A percentile compares a stretch with the other conserved stretches of the same genome.
phyloP scores from a whole-genome alignment of 768 basidiomycete species.

The Phlebiopsis gigantea region DNA sequence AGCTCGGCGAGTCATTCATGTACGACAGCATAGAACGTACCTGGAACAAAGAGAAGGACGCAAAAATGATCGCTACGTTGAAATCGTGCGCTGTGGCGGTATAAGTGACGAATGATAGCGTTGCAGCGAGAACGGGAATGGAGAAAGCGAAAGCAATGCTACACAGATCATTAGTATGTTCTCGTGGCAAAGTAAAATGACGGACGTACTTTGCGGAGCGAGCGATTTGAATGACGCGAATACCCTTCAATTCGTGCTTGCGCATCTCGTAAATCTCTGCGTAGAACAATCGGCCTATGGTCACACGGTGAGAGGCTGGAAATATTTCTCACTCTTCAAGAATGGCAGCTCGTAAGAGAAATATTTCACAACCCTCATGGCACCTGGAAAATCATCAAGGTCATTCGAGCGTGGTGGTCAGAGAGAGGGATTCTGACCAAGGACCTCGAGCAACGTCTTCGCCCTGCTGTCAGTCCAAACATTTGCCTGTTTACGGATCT shows the following conservation, averaged over 20 bases:
- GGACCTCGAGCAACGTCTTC: slow-evolving; percentile 58
- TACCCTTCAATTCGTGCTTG: slow-evolving; percentile 47
- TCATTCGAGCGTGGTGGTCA: slow-evolving; percentile 11
- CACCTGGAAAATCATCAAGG: slow-evolving; percentile 27
- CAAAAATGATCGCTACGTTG: slow-evolving; percentile 64
- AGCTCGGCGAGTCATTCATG: slow-evolving; percentile 18
- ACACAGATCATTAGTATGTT: slow-evolving; percentile 14
- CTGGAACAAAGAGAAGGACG: slow-evolving; percentile 58
- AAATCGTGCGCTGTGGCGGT: slow-evolving; percentile 47
- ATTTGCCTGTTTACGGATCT: slow-evolving; percentile 49
- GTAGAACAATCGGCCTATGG: background rate
- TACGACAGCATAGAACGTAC: slow-evolving; percentile 17
- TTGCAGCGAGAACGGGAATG: slow-evolving; percentile 59
- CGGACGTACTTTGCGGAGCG: slow-evolving; percentile 54
- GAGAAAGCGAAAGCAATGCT: slow-evolving; percentile 53
- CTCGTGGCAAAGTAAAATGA: too few relatives aligned
- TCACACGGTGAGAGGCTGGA: background rate
- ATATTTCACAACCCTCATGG: slow-evolving; percentile 72
- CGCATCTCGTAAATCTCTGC: slow-evolving; percentile 52
- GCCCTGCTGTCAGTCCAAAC: slow-evolving; percentile 60
- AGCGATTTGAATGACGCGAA: slow-evolving; percentile 52
- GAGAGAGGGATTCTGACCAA: slow-evolving; percentile 19
- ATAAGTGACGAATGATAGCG: slow-evolving; percentile 64
- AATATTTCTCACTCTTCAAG: slow-evolving; percentile 53
- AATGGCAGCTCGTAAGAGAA: slow-evolving; percentile 72